Evolutionary conservation across 108 stramenopile species (phyloP).

Genomic region (Cylindrotheca closterium): DNA sequence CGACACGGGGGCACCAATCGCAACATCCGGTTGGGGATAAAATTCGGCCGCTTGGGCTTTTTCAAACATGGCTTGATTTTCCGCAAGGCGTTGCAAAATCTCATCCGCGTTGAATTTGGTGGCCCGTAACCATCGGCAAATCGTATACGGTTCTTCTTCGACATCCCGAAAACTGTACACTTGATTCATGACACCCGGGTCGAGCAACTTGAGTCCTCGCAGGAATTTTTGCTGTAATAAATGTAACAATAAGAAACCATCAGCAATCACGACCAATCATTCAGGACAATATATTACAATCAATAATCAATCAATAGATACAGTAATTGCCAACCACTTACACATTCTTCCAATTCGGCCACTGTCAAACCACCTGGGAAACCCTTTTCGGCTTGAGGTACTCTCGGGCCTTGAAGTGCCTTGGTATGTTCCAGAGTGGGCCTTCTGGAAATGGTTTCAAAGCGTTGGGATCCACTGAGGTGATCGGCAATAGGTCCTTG

Average conservation of each 20-base stretch:
- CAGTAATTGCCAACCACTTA: constrained; percentile 11
- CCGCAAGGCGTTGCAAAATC: constrained; percentile 33
- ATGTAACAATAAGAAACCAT: not conserved
- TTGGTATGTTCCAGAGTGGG: not conserved
- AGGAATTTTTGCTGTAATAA: constrained; percentile 32
- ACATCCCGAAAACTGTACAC: constrained; percentile 33
- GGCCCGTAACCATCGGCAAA: constrained; percentile 53
- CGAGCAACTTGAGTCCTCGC: constrained; percentile 6
- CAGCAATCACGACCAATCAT: not conserved
- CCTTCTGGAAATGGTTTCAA: constrained; percentile 6
- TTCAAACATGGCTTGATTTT: constrained; percentile 31
- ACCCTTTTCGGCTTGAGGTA: constrained; percentile 15
- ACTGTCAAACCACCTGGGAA: constrained; percentile 45
- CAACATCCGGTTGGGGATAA: constrained; percentile 32
- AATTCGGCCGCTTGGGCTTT: constrained; percentile 39
- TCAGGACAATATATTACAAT: not conserved
- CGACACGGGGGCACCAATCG: constrained; percentile 33
- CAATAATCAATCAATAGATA: not conserved
- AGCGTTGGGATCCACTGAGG: constrained; percentile 7
- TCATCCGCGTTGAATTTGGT: constrained; percentile 44
- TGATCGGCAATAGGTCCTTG: constrained; percentile 14
- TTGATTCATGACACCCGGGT: constrained; percentile 26
- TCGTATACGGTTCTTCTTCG: constrained; percentile 53
- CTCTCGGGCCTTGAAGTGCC: not conserved
- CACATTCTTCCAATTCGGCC: constrained; percentile 38